Evolutionary conservation across 768 basidiomycete species (phyloP).

Genomic region (Mrakia gelida): DNA sequence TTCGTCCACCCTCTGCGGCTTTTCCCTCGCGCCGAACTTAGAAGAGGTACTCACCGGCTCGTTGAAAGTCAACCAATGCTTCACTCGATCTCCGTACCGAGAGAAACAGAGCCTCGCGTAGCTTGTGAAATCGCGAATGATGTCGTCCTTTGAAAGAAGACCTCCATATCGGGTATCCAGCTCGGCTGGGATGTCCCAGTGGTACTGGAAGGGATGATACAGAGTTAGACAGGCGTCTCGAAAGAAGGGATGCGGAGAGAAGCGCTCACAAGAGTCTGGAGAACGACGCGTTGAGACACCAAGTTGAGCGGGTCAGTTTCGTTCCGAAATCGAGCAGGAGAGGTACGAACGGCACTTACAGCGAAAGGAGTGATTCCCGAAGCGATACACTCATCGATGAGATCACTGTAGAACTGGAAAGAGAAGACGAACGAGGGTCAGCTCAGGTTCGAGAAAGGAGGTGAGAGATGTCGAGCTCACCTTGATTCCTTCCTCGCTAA

Average conservation of each 20-base stretch:
- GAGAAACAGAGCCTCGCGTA: constrained; percentile 66
- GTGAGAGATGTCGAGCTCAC: constrained; percentile 30
- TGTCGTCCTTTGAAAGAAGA: constrained; percentile 62
- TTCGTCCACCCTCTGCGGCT: too few species aligned
- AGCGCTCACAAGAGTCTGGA: constrained; percentile 56
- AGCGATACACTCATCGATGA: constrained; percentile 65
- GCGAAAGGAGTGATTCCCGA: constrained; percentile 65
- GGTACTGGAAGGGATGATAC: neutral
- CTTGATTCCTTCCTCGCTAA: constrained; percentile 63
- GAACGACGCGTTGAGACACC: neutral
- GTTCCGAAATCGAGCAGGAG: too few species aligned
- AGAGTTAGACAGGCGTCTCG: neutral
- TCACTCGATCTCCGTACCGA: constrained; percentile 68
- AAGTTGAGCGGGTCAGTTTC: too few species aligned
- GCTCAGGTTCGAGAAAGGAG: too few species aligned
- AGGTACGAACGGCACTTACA: constrained; percentile 41
- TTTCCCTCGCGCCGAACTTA: too few species aligned
- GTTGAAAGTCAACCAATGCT: constrained; percentile 69
- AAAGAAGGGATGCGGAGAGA: neutral
- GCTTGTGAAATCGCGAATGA: constrained; percentile 59
- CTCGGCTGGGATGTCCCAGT: constrained; percentile 71
- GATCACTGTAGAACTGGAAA: constrained; percentile 56
- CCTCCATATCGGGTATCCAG: constrained; percentile 70
- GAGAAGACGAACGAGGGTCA: too few species aligned
- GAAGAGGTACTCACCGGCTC: constrained; percentile 43